These are phyloP conservation scores for Fusarium sp. DNA, from an alignment of 2,329 filamentous ascomycete species.

Conservation along the genomic window DNA sequence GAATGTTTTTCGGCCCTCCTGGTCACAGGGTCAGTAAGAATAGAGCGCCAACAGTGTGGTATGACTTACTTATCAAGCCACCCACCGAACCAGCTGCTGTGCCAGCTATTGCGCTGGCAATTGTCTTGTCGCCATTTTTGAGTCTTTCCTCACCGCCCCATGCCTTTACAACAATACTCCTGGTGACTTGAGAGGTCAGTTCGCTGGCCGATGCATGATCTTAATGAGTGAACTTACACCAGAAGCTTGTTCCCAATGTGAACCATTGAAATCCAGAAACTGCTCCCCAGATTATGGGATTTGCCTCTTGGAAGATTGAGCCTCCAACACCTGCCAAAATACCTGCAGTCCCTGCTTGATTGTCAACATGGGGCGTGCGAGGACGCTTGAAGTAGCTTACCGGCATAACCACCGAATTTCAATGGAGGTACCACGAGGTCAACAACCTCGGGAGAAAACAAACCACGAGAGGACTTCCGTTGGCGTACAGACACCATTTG, in stretches of 20 bases:
- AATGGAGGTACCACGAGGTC: conserved; percentile 61
- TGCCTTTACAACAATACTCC: conserved; percentile 55
- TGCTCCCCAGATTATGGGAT: conserved; percentile 74
- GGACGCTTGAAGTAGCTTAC: conserved; percentile 48
- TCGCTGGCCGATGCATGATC: not conserved
- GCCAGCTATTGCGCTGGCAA: conserved; percentile 75
- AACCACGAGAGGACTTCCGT: conserved; percentile 43
- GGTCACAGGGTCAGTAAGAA: conserved; percentile 22
- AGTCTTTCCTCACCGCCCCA: conserved; percentile 61
- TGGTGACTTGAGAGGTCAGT: conserved; percentile 53
- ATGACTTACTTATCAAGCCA: conserved; percentile 60
- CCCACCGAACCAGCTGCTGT: conserved; percentile 71
- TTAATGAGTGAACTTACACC: conserved; percentile 61
- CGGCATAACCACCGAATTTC: conserved; percentile 66
- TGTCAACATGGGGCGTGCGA: conserved; percentile 26
- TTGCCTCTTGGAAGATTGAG: conserved; percentile 74
- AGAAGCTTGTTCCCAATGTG: conserved; percentile 78
- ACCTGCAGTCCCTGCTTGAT: conserved; percentile 63
- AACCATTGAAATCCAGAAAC: conserved; percentile 84
- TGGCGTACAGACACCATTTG: conserved; percentile 32
- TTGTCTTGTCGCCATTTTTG: conserved; percentile 66
- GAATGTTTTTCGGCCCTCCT: conserved; percentile 62
- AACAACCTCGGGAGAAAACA: conserved; percentile 54
- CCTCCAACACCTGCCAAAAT: conserved; percentile 71
- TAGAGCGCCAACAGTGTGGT: not conserved